Evolutionary conservation across 495 filamentous ascomycete species (phyloP).

Genomic region (Xylaria sp.): DNA sequence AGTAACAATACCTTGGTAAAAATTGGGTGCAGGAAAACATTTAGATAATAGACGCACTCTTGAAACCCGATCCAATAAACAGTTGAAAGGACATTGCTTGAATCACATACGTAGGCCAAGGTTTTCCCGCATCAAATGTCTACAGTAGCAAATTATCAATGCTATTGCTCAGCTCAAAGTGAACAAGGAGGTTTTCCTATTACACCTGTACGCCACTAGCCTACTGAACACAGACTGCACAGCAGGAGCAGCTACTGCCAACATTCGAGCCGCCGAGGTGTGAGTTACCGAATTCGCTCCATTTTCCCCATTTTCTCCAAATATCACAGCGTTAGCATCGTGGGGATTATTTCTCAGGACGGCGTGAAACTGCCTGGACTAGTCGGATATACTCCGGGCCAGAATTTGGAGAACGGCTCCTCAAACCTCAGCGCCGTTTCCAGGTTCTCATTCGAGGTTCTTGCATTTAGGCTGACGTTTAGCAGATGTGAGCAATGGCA

Average conservation of each 20-base stretch:
- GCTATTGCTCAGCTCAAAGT: not conserved
- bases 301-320: not conserved
- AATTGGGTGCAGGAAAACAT: not conserved
- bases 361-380: too few species aligned
- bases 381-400: conserved; percentile 7
- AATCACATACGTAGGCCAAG: not conserved
- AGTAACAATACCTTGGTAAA: not conserved
- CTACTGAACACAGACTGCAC: not conserved
- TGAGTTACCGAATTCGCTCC: not conserved
- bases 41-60: not conserved
- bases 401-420: not conserved
- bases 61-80: not conserved
- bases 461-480: conserved; percentile 2
- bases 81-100: not conserved
- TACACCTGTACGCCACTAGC: not conserved
- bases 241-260: not conserved
- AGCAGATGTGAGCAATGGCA: not conserved
- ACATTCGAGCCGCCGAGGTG: not conserved
- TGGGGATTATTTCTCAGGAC: not conserved
- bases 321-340: not conserved
- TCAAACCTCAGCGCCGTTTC: not conserved
- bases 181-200: not conserved
- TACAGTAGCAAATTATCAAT: not conserved
- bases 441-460: not conserved
- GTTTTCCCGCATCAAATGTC: not conserved